phyloP scores from a whole-genome alignment of 176 grass and related monocot species.

The Tillandsia leiboldiana region DNA sequence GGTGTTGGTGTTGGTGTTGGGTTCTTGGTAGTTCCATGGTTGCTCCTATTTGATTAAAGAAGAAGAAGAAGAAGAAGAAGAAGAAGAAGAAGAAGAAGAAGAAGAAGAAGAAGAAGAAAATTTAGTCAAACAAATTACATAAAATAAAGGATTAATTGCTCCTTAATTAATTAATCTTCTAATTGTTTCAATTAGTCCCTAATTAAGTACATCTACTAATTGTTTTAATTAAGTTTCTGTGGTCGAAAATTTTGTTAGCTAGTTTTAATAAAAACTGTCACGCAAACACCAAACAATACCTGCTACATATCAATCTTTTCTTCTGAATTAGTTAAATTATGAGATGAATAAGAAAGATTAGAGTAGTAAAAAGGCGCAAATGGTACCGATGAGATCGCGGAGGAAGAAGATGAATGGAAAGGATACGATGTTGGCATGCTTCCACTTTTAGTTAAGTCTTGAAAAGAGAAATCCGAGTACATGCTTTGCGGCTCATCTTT shows the following conservation, averaged over 20 bases:
- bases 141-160: no score
- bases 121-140: no score
- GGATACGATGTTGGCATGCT: slow-evolving; percentile 6
- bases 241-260: no score
- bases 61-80: neutral
- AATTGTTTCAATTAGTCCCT: no score
- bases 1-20: neutral
- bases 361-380: neutral
- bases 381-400: slow-evolving; percentile 4
- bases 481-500: slow-evolving; percentile 16
- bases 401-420: slow-evolving; percentile 15
- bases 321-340: neutral
- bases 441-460: slow-evolving; percentile 6
- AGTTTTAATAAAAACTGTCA: no score
- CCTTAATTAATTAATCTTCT: no score
- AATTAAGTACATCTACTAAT: no score
- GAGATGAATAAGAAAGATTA: neutral
- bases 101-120: neutral
- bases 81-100: no score
- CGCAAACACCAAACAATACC: no score
- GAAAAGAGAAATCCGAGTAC: slow-evolving; percentile 23
- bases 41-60: slow-evolving; percentile 8
- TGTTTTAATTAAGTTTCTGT: no score
- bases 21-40: slow-evolving; percentile 20
- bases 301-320: neutral